These are phyloP conservation scores for Talaromyces sp. DNA, from an alignment of 2,329 filamentous ascomycete genomes.

Conservation along the genomic window DNA sequence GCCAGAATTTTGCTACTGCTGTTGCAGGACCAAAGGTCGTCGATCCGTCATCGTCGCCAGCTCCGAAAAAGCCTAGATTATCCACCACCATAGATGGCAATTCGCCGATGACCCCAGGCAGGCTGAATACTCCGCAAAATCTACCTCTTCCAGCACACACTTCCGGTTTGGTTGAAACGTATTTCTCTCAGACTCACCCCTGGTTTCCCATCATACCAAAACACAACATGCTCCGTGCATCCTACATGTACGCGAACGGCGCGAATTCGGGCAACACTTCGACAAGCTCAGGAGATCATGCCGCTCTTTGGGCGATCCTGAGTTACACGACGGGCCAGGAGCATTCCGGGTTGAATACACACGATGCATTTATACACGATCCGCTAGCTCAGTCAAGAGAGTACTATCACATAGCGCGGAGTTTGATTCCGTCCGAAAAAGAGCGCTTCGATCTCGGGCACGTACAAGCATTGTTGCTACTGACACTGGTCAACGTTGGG, in stretches of 20 bases:
- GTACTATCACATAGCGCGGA: slow-evolving; percentile 36
- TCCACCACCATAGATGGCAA: slow-evolving; percentile 20
- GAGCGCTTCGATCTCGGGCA: slow-evolving; percentile 41
- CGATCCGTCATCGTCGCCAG: slow-evolving; percentile 25
- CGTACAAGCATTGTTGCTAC: slow-evolving; percentile 43
- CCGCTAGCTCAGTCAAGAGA: slow-evolving; percentile 29
- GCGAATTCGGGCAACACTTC: slow-evolving; percentile 32
- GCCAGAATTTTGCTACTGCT: slow-evolving; percentile 26
- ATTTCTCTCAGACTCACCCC: slow-evolving; percentile 56
- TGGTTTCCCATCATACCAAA: slow-evolving; percentile 60
- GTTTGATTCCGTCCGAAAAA: slow-evolving; percentile 39
- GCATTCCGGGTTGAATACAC: slow-evolving; percentile 17
- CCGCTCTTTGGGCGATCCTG: slow-evolving; percentile 43
- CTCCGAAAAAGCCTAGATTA: slow-evolving; percentile 29
- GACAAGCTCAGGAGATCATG: slow-evolving; percentile 40
- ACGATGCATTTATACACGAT: slow-evolving; percentile 14
- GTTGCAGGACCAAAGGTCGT: slow-evolving; percentile 31
- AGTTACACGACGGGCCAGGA: slow-evolving; percentile 41
- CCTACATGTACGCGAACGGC: slow-evolving; percentile 52
- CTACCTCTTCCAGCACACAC: slow-evolving; percentile 48
- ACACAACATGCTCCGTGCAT: slow-evolving; percentile 53
- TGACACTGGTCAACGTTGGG: slow-evolving; percentile 51
- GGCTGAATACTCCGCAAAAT: slow-evolving; percentile 12
- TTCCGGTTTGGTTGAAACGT: slow-evolving; percentile 53
- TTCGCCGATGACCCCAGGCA: neutral